Percentiles rank a stretch among this genome's conserved stretches.
Evolutionary conservation across 2,329 filamentous ascomycete genomes (phyloP).

Genomic region (Scytalidium lignicola): DNA sequence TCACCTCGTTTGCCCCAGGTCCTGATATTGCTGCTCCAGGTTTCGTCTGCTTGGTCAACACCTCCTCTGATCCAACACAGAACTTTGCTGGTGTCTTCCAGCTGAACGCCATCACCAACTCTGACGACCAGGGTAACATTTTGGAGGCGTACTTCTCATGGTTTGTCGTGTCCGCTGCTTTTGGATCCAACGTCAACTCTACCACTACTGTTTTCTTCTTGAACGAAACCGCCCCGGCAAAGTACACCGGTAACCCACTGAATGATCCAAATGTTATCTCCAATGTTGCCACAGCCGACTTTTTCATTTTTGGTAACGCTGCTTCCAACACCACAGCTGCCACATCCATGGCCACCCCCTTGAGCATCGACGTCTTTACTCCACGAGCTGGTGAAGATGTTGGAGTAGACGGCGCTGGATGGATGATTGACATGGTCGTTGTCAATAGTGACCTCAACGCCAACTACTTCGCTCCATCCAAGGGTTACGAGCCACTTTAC

Average conservation of each 20-base stretch:
- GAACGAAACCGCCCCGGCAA: not conserved
- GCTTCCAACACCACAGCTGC: not conserved
- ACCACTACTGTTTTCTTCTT: not conserved
- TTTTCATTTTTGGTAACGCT: not conserved
- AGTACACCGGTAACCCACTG: not conserved
- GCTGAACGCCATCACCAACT: not conserved
- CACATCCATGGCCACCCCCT: not conserved
- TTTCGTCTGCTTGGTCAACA: not conserved
- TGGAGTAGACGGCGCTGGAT: not conserved
- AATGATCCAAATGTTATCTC: not conserved
- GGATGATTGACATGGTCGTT: not conserved
- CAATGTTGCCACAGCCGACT: not conserved
- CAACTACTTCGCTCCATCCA: not conserved
- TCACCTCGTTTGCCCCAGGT: not conserved
- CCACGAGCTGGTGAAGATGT: not conserved
- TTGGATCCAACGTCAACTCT: not conserved
- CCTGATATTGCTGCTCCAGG: not conserved
- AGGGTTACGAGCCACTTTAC: not conserved
- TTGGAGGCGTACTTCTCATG: not conserved
- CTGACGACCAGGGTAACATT: not conserved
- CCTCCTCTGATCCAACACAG: not conserved
- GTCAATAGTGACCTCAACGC: not conserved
- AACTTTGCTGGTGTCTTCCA: not conserved
- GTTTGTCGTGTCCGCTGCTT: not conserved
- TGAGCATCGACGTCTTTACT: not conserved